Base-by-base conservation (phyloP, 2,329 filamentous ascomycete species). In the Penicillium sumatraense region DNA sequence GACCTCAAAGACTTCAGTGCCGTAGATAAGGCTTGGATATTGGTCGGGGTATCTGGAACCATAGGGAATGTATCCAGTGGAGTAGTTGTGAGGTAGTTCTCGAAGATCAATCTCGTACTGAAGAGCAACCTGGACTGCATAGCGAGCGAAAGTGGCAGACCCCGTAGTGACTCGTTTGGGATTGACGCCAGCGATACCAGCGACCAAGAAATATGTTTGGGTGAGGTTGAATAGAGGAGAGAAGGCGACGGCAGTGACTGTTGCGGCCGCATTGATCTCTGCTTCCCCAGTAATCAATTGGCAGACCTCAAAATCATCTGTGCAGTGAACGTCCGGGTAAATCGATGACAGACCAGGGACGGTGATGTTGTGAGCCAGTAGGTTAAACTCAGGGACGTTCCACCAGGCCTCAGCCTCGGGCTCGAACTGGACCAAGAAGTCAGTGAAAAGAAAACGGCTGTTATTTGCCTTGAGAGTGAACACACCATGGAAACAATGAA, bases 91-190 rank as follows among this genome's bases (percentile, higher is more conserved):
- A 0, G 88, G 86, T 29, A 90, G 83, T 57, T 90, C 88, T 29
- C 89, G 83, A 1, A 83, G 76, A 63, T 91, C 89, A 57, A 92
- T 84, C 71, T 92, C 89, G 61, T 91, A 89, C 70, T 92, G 89
- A 50, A 91, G 77, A 0, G 86, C 88, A 2, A 91, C 88, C 68
- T 92, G 89, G 5, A 92, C 81, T 0, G 88, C 84, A 66, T 86
- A 93, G 20, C 84, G 82, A 33, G 86, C 83, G 51, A 93, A 84
- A 1, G 87, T 86, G 0, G 90, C 88, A 36, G 83, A 82, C 41
- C 83, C 85, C 4, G 89, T 78, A 0, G 89, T 90, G 20, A 81
- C 85, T 23, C 84, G 74, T 57, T 86, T 83, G 0, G 89, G 89
- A 69, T 85, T 91, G 40, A 90, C 80, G n/a, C 89, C 89, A 1